phyloP scores from a whole-genome alignment of 805 yeast genomes.

The Suhomyces prunicola region DNA sequence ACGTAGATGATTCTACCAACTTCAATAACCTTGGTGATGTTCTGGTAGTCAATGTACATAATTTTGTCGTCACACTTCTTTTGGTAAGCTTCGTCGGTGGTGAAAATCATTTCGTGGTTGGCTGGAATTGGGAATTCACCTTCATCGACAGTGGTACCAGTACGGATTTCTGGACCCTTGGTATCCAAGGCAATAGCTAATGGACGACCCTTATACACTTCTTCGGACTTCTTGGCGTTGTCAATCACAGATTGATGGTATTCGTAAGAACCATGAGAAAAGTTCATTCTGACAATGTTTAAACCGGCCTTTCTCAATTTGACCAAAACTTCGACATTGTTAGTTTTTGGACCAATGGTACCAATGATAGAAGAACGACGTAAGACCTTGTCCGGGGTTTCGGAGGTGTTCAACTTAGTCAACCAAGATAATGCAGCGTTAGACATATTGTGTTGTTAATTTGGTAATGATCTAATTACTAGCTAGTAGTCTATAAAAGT shows the following conservation, averaged over 20 bases:
- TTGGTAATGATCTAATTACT: neutral
- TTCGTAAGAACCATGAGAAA: conserved; percentile 96
- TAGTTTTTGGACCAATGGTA: conserved; percentile 98
- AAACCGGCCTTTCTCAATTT: conserved; percentile 94
- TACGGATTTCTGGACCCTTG: conserved; percentile 99
- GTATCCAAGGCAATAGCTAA: conserved; percentile 98
- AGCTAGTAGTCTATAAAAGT: conserved; percentile 2
- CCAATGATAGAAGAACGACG: conserved; percentile 98
- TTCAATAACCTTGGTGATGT: conserved; percentile 91
- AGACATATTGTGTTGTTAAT: conserved; percentile 28
- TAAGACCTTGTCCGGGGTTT: conserved; percentile 71
- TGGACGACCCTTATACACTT: conserved; percentile 90
- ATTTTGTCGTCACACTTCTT: conserved; percentile 68
- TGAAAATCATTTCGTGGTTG: conserved; percentile 86
- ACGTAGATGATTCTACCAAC: conserved; percentile 88
- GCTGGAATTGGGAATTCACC: conserved; percentile 80
- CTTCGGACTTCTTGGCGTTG: conserved; percentile 93
- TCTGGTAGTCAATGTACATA: conserved; percentile 92
- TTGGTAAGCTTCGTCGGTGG: conserved; percentile 83
- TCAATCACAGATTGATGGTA: conserved; percentile 97
- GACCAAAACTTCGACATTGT: conserved; percentile 78
- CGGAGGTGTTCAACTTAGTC: conserved; percentile 67
- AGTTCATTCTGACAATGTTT: conserved; percentile 98
- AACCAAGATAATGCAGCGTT: conserved; percentile 71
- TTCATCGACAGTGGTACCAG: conserved; percentile 85